These are phyloP conservation scores for Colletotrichum sp. DNA, from an alignment of 2,329 filamentous ascomycete species.

Conservation along the genomic window DNA sequence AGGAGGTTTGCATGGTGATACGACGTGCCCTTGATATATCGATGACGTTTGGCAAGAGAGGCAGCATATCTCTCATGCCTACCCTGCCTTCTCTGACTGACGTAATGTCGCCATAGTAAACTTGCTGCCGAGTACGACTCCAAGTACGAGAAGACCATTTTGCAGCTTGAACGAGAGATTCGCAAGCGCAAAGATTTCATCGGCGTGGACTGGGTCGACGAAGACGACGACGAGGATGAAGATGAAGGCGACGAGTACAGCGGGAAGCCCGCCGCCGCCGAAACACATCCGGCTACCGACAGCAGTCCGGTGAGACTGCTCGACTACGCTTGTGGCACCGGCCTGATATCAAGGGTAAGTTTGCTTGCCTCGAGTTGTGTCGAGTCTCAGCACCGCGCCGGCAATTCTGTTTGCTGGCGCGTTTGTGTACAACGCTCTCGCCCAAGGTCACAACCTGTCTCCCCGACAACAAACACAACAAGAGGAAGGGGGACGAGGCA, in stretches of 20 bases:
- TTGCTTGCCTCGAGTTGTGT: background rate
- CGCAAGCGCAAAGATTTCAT: constrained; percentile 63
- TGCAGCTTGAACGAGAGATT: constrained; percentile 60
- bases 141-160: constrained; percentile 58
- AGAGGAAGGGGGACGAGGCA: background rate
- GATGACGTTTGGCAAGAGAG: background rate
- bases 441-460: background rate
- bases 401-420: background rate
- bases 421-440: background rate
- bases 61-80: background rate
- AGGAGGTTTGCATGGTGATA: background rate
- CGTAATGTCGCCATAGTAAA: constrained; percentile 41
- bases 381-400: background rate
- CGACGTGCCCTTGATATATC: background rate
- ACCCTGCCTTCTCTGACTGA: background rate
- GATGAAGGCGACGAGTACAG: constrained; percentile 26
- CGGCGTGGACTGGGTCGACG: constrained; percentile 59
- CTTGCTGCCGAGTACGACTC: constrained; percentile 61
- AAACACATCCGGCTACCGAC: background rate
- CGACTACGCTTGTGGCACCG: constrained; percentile 80
- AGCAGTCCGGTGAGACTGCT: constrained; percentile 55
- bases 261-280: constrained; percentile 27
- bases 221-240: constrained; percentile 36
- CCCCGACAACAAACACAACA: background rate
- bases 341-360: constrained; percentile 67